phyloP scores from a whole-genome alignment of 371 early-diverging fungal genomes.

The Batkoa obscura region DNA sequence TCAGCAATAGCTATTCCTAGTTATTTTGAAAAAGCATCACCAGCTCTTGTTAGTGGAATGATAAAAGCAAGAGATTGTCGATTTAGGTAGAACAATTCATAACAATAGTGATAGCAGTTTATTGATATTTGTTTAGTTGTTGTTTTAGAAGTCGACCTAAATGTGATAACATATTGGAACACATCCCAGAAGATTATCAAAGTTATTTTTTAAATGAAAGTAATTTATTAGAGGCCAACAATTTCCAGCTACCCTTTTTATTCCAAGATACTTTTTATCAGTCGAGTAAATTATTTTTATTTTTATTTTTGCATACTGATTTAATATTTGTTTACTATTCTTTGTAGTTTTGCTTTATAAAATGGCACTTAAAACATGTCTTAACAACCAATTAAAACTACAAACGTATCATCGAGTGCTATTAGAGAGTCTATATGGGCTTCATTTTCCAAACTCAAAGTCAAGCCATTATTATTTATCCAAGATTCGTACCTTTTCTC shows the following conservation, averaged over 20 bases:
- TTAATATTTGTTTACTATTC: too few relatives aligned
- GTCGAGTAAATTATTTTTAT: background rate
- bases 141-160: too few relatives aligned
- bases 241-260: background rate
- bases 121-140: background rate
- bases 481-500: background rate
- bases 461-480: background rate
- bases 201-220: too few relatives aligned
- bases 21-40: background rate
- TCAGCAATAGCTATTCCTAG: background rate
- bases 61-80: background rate
- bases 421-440: background rate
- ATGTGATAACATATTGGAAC: too few relatives aligned
- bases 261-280: slow-evolving; percentile 3
- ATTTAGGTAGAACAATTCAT: background rate
- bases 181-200: too few relatives aligned
- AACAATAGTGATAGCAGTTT: background rate
- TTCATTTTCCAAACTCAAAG: slow-evolving; percentile 3
- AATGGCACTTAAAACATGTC: too few relatives aligned
- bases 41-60: background rate
- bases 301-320: background rate
- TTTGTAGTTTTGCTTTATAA: too few relatives aligned
- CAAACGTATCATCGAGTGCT: background rate
- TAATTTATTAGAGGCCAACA: background rate
- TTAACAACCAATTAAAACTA: background rate